phyloP scores from a whole-genome alignment of 805 yeast genomes.

The Hanseniaspora vineae region DNA sequence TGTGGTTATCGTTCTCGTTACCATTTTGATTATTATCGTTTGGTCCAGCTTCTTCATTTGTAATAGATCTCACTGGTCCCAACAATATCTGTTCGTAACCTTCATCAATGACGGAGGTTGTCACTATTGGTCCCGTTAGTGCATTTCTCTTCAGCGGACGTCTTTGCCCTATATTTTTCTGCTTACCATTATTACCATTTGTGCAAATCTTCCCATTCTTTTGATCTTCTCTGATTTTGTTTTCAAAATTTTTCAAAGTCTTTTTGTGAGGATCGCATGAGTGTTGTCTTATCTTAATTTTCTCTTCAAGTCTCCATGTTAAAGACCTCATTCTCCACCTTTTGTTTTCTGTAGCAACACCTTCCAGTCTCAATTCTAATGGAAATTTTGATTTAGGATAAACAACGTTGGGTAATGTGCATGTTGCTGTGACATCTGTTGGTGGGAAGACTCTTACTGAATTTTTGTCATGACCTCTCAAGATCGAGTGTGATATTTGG shows the following conservation, averaged over 20 bases:
- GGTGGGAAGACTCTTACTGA: conserved; percentile 92
- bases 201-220: conserved; percentile 27
- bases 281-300: conserved; percentile 43
- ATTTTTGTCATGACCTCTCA: conserved; percentile 73
- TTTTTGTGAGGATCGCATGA: conserved; percentile 45
- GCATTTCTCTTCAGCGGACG: conserved; percentile 24
- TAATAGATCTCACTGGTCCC: conserved; percentile 10
- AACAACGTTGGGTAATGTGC: conserved; percentile 76
- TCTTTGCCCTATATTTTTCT: not conserved
- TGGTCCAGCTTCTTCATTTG: not conserved
- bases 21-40: conserved; percentile 9
- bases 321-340: conserved; percentile 91
- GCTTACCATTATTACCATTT: not conserved
- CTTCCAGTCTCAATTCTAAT: conserved; percentile 69
- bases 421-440: conserved; percentile 77
- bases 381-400: conserved; percentile 82
- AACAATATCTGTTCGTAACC: conserved; percentile 1
- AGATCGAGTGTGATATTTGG: conserved; percentile 60
- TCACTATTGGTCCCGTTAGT: conserved; percentile 25
- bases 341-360: conserved; percentile 40
- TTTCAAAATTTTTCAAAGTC: conserved; percentile 29
- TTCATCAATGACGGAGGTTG: conserved; percentile 4
- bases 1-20: conserved; percentile 22
- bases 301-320: conserved; percentile 82
- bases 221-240: conserved; percentile 16